A percentile compares a stretch with the other conserved stretches of the same genome.
Conservation (phyloP, 2,329 filamentous ascomycete genomes). For the Exophiala mesophila region DNA sequence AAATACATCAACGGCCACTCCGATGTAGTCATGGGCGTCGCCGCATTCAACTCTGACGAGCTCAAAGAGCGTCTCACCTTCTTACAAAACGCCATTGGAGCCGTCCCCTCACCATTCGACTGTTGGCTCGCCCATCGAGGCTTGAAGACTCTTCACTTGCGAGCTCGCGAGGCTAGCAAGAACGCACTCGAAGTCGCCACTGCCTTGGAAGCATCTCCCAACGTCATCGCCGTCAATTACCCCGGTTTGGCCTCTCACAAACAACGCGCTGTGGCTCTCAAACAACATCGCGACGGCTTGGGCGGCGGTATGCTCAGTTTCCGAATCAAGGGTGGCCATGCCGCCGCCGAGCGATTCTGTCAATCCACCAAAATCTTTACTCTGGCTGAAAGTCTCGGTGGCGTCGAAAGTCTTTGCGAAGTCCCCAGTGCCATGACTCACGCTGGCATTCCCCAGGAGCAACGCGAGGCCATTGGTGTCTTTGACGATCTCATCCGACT, state of each 20-base stretch:
- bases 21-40: conserved; percentile 96
- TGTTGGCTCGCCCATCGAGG: conserved; percentile 97
- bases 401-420: conserved; percentile 87
- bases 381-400: conserved; percentile 85
- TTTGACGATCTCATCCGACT: conserved; percentile 91
- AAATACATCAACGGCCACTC: conserved; percentile 99
- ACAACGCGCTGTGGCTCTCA: conserved; percentile 75
- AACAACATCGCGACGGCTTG: conserved; percentile 90
- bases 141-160: conserved; percentile 91
- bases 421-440: conserved; percentile 96
- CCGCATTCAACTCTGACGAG: conserved; percentile 83
- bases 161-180: conserved; percentile 74
- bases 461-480: conserved; percentile 87
- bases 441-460: conserved; percentile 83
- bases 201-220: conserved; percentile 70
- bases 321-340: conserved; percentile 80
- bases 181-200: conserved; percentile 76
- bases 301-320: conserved; percentile 98
- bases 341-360: conserved; percentile 88
- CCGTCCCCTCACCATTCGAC: conserved; percentile 91
- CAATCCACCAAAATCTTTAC: conserved; percentile 85
- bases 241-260: conserved; percentile 84
- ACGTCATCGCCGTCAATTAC: conserved; percentile 91
- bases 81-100: conserved; percentile 95
- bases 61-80: conserved; percentile 75